Evolutionary conservation across 441 rosid genomes (phyloP).

Genomic region (Breynia disticha): DNA sequence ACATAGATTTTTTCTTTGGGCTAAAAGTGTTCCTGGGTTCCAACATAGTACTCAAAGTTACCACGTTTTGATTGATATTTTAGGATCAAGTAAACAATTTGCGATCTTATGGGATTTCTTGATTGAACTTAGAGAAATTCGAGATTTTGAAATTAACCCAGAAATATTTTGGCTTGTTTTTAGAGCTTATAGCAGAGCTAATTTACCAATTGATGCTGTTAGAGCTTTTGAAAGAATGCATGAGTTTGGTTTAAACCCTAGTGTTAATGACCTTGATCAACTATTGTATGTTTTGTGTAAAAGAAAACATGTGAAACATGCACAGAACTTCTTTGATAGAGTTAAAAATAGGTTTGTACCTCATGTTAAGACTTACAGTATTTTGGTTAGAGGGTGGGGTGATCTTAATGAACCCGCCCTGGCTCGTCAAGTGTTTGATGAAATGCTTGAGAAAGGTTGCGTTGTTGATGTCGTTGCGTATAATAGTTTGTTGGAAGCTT

Average conservation of each 20-base stretch:
- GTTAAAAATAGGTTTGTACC: constrained; percentile 31
- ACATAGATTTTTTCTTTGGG: constrained; percentile 90
- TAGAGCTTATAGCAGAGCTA: constrained; percentile 64
- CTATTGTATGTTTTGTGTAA: constrained; percentile 59
- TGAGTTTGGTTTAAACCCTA: constrained; percentile 72
- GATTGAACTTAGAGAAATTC: constrained; percentile 50
- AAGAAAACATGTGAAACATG: constrained; percentile 51
- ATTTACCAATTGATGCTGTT: constrained; percentile 62
- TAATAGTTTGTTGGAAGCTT: constrained; percentile 60
- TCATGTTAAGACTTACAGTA: constrained; percentile 50
- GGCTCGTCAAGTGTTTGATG: constrained; percentile 75
- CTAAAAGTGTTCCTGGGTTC: constrained; percentile 48
- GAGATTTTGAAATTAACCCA: constrained; percentile 29
- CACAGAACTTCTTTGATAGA: constrained; percentile 48
- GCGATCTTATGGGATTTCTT: constrained; percentile 80
- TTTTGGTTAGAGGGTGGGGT: constrained; percentile 60
- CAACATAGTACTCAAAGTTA: constrained; percentile 48
- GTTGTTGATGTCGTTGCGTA: constrained; percentile 52
- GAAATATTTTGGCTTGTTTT: constrained; percentile 67
- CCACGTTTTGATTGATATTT: constrained; percentile 58
- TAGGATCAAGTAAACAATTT: constrained; percentile 58
- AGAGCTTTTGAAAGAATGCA: constrained; percentile 69
- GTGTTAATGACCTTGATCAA: constrained; percentile 52
- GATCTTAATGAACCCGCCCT: constrained; percentile 30
- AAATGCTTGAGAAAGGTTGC: constrained; percentile 44